Evolutionary conservation across 768 basidiomycete genomes (phyloP).

Genomic region (Tephrocybe sp.): DNA sequence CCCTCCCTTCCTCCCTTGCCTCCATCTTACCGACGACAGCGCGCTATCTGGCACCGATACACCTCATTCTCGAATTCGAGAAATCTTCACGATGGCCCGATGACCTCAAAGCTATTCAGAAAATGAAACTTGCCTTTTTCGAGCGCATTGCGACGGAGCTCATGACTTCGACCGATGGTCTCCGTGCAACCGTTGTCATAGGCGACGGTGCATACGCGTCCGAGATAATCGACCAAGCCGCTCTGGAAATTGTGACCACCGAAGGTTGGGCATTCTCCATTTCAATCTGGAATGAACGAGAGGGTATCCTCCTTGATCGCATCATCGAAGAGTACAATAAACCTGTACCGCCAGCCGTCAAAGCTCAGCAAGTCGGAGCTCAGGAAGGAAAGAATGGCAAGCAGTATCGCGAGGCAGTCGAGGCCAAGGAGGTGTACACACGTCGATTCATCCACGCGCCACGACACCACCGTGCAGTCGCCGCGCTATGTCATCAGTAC

Average conservation of each 20-base stretch:
- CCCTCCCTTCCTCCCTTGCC: conserved; percentile 56
- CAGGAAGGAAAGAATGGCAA: conserved; percentile 38
- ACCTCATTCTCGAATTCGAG: conserved; percentile 86
- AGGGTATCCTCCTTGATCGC: conserved; percentile 74
- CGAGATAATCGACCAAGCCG: conserved; percentile 65
- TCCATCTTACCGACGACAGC: conserved; percentile 56
- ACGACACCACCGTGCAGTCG: conserved; percentile 81
- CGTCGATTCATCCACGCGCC: conserved; percentile 81
- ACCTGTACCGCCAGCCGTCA: conserved; percentile 37
- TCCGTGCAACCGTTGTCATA: conserved; percentile 60
- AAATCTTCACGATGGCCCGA: conserved; percentile 94
- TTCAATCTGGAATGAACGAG: conserved; percentile 86
- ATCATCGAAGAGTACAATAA: conserved; percentile 50
- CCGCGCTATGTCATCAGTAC: conserved; percentile 76
- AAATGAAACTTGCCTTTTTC: conserved; percentile 91
- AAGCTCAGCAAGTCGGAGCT: conserved; percentile 14
- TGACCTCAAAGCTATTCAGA: conserved; percentile 88
- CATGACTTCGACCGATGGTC: conserved; percentile 48
- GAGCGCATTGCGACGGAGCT: conserved; percentile 74
- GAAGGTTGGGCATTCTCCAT: conserved; percentile 88
- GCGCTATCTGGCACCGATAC: conserved; percentile 67
- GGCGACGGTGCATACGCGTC: conserved; percentile 46
- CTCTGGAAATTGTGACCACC: conserved; percentile 74
- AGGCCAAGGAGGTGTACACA: conserved; percentile 59
- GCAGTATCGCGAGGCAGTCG: conserved; percentile 55